These are phyloP conservation scores for Casuarina cunninghamiana DNA, from an alignment of 306 rosid species.

Conservation along the genomic window DNA sequence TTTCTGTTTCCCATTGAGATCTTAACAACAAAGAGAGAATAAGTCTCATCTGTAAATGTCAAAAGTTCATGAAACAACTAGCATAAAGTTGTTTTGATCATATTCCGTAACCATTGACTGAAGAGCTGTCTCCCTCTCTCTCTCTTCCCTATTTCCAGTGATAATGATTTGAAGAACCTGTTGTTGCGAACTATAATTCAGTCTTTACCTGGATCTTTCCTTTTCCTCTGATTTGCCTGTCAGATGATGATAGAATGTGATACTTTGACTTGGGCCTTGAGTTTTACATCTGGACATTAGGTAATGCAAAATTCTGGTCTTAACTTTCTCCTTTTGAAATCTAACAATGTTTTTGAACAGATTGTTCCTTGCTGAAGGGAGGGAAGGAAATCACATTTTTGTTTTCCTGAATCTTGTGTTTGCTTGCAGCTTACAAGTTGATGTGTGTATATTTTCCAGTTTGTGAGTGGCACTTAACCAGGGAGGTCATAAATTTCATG, in stretches of 20 bases:
- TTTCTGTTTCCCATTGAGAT: neutral
- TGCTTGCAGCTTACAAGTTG: neutral
- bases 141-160: neutral
- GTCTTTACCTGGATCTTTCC: neutral
- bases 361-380: neutral
- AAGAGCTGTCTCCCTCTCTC: neutral
- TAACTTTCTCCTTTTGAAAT: neutral
- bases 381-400: neutral
- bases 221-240: neutral
- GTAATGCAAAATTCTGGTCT: neutral
- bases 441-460: neutral
- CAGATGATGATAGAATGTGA: neutral
- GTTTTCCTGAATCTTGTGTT: neutral
- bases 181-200: neutral
- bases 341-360: neutral
- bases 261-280: neutral
- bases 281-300: neutral
- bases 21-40: neutral
- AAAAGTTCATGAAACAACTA: neutral
- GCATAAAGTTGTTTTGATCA: neutral
- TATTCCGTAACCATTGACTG: neutral
- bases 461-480: neutral
- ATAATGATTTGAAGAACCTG: neutral
- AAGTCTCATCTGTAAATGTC: neutral
- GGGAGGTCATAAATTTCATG: neutral